Evolutionary conservation across 2,329 filamentous ascomycete genomes (phyloP).

Genomic region (Exophiala sideris): DNA sequence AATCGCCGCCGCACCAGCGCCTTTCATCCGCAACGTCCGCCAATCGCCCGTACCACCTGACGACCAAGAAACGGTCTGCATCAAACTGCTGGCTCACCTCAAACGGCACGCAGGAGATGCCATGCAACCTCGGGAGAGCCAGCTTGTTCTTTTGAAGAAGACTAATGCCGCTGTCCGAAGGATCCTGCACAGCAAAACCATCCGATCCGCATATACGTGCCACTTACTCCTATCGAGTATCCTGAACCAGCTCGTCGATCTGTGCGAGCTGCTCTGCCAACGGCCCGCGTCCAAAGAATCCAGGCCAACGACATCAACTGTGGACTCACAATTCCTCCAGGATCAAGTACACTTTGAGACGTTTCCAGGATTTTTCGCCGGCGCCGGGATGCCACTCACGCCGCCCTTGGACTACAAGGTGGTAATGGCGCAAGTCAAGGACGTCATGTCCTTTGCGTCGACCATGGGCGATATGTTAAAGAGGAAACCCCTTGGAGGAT

Average conservation of each 20-base stretch:
- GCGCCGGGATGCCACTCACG: neutral
- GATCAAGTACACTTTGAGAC: slow-evolving; percentile 21
- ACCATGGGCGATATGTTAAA: slow-evolving; percentile 25
- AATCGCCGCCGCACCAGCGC: neutral
- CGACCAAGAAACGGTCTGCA: slow-evolving; percentile 27
- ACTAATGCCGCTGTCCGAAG: slow-evolving; percentile 24
- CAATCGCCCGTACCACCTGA: slow-evolving; percentile 3
- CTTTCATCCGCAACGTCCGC: neutral
- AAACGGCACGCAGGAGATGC: slow-evolving; percentile 22
- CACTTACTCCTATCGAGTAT: slow-evolving; percentile 27
- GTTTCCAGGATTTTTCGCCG: slow-evolving; percentile 15
- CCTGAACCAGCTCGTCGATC: slow-evolving; percentile 19
- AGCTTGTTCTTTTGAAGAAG: slow-evolving; percentile 24
- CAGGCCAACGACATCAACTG: neutral
- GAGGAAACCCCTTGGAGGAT: slow-evolving; percentile 24
- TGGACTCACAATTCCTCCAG: slow-evolving; percentile 19
- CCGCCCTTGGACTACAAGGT: slow-evolving; percentile 9
- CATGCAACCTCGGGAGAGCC: slow-evolving; percentile 13
- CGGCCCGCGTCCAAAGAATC: slow-evolving; percentile 2
- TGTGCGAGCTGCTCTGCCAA: slow-evolving; percentile 24
- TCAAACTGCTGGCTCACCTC: slow-evolving; percentile 27
- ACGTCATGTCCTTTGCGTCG: slow-evolving; percentile 18
- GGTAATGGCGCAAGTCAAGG: slow-evolving; percentile 7
- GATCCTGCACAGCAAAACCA: slow-evolving; percentile 19
- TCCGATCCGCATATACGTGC: slow-evolving; percentile 26